Evolutionary conservation across 192 early-diverging fungal genomes (phyloP).

Genomic region (Geranomyces variabilis): DNA sequence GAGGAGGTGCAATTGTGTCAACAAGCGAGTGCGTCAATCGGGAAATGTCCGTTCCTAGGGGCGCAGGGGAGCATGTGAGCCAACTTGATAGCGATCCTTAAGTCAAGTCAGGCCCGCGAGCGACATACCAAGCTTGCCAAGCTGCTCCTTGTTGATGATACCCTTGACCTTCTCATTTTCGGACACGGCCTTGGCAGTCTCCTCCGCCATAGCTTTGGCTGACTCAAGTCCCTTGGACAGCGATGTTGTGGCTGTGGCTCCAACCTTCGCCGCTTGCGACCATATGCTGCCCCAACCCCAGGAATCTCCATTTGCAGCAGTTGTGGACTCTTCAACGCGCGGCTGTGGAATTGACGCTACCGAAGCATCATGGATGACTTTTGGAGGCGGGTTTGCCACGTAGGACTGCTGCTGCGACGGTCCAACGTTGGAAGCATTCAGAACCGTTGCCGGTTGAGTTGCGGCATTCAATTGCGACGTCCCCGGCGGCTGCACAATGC

Average conservation of each 20-base stretch:
- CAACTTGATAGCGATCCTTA: too few species aligned
- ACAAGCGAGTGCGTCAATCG: conserved; percentile 40
- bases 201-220: conserved; percentile 46
- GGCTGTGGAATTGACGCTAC: neutral
- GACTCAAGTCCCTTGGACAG: conserved; percentile 36
- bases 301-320: neutral
- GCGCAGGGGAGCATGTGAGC: too few species aligned
- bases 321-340: neutral
- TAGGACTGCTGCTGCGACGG: neutral
- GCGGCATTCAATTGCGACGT: conserved; percentile 1
- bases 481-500: neutral
- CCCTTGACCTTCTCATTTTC: conserved; percentile 49
- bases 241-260: conserved; percentile 40
- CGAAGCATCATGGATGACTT: neutral
- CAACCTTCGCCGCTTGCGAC: conserved; percentile 34
- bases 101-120: neutral
- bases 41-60: conserved; percentile 40
- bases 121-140: conserved; percentile 43
- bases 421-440: conserved; percentile 1
- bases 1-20: conserved; percentile 52
- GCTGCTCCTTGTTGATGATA: conserved; percentile 45
- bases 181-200: conserved; percentile 43
- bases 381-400: neutral
- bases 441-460: neutral
- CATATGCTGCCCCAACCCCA: conserved; percentile 32